Conservation (phyloP, 1,284 basidiomycete species). For the Moesziomyces antarcticus region DNA sequence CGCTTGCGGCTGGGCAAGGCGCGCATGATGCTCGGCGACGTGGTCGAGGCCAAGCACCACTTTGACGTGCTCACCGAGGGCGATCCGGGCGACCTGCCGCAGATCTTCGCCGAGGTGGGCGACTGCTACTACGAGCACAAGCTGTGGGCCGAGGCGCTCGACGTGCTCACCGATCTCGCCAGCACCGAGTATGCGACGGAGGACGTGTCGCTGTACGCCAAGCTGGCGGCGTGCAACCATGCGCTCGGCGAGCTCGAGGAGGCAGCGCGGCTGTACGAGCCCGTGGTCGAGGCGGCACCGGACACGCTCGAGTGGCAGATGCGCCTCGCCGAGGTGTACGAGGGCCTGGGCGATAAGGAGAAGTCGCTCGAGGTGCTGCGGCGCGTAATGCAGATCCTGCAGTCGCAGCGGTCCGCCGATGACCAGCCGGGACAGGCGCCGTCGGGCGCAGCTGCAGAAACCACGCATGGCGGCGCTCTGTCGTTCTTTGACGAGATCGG, state of each 20-base stretch:
- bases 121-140: slow-evolving; percentile 60
- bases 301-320: slow-evolving; percentile 74
- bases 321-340: slow-evolving; percentile 83
- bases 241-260: slow-evolving; percentile 47
- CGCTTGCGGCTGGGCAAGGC: slow-evolving; percentile 87
- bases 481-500: slow-evolving; percentile 59
- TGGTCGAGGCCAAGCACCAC: slow-evolving; percentile 79
- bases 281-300: slow-evolving; percentile 80
- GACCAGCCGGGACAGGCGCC: not conserved
- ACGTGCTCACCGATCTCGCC: slow-evolving; percentile 43
- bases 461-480: slow-evolving; percentile 17
- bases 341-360: slow-evolving; percentile 78
- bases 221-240: slow-evolving; percentile 60
- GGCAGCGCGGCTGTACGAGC: slow-evolving; percentile 53
- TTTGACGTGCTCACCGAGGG: slow-evolving; percentile 53
- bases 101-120: slow-evolving; percentile 55
- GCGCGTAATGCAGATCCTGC: slow-evolving; percentile 71
- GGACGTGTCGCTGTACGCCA: slow-evolving; percentile 51
- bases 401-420: slow-evolving; percentile 19
- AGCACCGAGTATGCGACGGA: slow-evolving; percentile 35
- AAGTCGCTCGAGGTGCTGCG: slow-evolving; percentile 87
- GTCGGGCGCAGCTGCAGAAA: not conserved
- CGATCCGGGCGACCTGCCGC: slow-evolving; percentile 45
- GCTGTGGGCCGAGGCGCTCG: slow-evolving; percentile 55
- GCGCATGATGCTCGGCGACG: slow-evolving; percentile 82